Conservation (phyloP, 2,329 filamentous ascomycete species). For the Penicillium concentricum region DNA sequence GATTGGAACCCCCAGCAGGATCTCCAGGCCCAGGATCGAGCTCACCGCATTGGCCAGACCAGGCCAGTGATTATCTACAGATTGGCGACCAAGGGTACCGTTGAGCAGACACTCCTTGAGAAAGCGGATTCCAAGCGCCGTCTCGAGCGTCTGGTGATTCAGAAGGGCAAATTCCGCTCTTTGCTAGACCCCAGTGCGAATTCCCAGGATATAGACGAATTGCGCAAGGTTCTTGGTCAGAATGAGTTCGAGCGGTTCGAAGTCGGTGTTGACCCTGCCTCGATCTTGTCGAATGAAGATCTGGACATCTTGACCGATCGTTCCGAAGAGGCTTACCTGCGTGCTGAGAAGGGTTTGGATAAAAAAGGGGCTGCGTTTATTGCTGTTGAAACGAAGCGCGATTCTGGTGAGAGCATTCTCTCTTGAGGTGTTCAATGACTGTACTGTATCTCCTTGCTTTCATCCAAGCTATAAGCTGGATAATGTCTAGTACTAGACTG, state of each 20-base stretch:
- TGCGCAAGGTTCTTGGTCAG: constrained; percentile 63
- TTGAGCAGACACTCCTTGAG: constrained; percentile 82
- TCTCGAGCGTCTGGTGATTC: constrained; percentile 91
- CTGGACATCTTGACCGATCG: constrained; percentile 77
- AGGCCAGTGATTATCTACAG: constrained; percentile 90
- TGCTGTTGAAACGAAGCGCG: constrained; percentile 75
- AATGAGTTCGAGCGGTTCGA: constrained; percentile 71
- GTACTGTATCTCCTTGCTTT: not conserved
- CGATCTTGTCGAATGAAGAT: constrained; percentile 73
- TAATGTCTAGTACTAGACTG: not conserved
- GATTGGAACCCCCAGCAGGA: constrained; percentile 98
- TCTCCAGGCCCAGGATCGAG: constrained; percentile 91
- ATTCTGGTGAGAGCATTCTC: constrained; percentile 37
- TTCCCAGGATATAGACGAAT: constrained; percentile 58
- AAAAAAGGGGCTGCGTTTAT: constrained; percentile 57
- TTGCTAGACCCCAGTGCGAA: constrained; percentile 58
- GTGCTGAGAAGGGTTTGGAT: constrained; percentile 76
- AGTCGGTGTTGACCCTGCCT: constrained; percentile 53
- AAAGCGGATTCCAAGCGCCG: constrained; percentile 89
- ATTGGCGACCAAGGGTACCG: constrained; percentile 86
- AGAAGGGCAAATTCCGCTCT: constrained; percentile 80
- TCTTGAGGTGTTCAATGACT: constrained; percentile 21
- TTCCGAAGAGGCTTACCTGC: constrained; percentile 63
- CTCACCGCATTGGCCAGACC: constrained; percentile 91
- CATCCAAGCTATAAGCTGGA: not conserved